Evolutionary conservation across 371 early-diverging fungal genomes (phyloP).

Genomic region (Fennellomyces sp.): DNA sequence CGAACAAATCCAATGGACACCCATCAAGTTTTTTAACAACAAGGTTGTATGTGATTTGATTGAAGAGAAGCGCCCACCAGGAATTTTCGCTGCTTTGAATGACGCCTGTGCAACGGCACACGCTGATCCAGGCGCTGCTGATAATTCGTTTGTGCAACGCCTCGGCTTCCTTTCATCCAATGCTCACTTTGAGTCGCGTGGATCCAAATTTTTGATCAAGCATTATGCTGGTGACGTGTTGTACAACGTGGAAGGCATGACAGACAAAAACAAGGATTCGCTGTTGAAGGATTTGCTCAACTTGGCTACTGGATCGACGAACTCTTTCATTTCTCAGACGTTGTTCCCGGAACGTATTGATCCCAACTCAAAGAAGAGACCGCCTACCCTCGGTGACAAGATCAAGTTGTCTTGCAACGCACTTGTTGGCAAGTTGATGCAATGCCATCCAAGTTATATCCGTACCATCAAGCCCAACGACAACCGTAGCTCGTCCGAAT

Average conservation of each 20-base stretch:
- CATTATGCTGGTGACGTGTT: constrained; percentile 98
- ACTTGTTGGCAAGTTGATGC: constrained; percentile 92
- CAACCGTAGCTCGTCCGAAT: constrained; percentile 87
- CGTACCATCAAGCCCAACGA: constrained; percentile 99
- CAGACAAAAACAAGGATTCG: constrained; percentile 98
- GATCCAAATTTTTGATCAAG: constrained; percentile 79
- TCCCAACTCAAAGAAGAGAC: constrained; percentile 86
- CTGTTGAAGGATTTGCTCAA: constrained; percentile 88
- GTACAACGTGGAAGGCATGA: constrained; percentile 96
- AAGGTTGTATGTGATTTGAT: constrained; percentile 97
- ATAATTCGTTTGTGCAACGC: constrained; percentile 85
- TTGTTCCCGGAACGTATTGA: constrained; percentile 92
- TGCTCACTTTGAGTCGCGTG: constrained; percentile 82
- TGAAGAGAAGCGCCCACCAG: constrained; percentile 93
- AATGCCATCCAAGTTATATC: constrained; percentile 97
- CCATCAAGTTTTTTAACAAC: constrained; percentile 99
- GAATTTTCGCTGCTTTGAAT: constrained; percentile 92
- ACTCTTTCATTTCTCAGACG: constrained; percentile 63
- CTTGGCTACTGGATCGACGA: constrained; percentile 74
- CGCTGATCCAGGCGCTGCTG: constrained; percentile 88
- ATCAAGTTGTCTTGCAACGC: constrained; percentile 77
- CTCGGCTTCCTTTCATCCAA: constrained; percentile 70
- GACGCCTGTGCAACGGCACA: constrained; percentile 94
- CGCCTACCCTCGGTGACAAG: constrained; percentile 82
- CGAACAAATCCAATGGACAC: constrained; percentile 99